Percentiles rank a stretch among this genome's conserved stretches.
Evolutionary conservation across 352 stramenopile genomes (phyloP).

Genomic region (Globisporangium megalacanthum): DNA sequence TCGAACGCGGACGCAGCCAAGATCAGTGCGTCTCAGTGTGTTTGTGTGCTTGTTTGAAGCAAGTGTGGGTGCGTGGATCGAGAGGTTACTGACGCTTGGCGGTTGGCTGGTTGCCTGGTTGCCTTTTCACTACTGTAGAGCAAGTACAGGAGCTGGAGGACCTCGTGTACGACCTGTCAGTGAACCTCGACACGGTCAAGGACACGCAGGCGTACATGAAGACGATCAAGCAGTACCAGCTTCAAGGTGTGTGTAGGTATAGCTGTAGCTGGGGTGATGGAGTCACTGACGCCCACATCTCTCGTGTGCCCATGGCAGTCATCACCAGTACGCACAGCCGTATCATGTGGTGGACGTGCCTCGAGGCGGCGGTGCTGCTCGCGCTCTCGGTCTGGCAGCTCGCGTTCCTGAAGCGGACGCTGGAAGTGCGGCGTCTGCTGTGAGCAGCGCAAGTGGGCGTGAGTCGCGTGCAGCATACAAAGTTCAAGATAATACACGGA

Average conservation of each 20-base stretch:
- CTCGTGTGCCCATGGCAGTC: conserved; percentile 25
- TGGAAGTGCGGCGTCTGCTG: conserved; percentile 82
- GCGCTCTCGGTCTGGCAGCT: conserved; percentile 78
- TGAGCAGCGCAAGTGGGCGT: conserved; percentile 12
- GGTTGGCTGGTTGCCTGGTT: not conserved
- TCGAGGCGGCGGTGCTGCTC: conserved; percentile 69
- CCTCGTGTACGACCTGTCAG: conserved; percentile 81
- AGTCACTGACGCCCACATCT: not conserved
- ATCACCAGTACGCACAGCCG: conserved; percentile 80
- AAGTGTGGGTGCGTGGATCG: not conserved
- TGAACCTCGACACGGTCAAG: conserved; percentile 83
- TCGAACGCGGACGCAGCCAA: conserved; percentile 85
- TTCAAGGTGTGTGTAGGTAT: conserved; percentile 37
- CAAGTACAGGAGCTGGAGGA: conserved; percentile 86
- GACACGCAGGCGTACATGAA: conserved; percentile 87
- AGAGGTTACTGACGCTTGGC: not conserved
- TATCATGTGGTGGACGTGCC: conserved; percentile 78
- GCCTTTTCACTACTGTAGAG: conserved; percentile 24
- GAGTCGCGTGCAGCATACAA: not conserved
- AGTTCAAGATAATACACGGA: not conserved
- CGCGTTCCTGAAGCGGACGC: conserved; percentile 71
- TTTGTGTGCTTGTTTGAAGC: not conserved
- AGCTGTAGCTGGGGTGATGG: not conserved
- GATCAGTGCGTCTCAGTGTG: conserved; percentile 66
- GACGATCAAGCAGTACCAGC: conserved; percentile 74